phyloP scores from a whole-genome alignment of 2,329 filamentous ascomycete genomes.

The Akanthomyces lecanii region DNA sequence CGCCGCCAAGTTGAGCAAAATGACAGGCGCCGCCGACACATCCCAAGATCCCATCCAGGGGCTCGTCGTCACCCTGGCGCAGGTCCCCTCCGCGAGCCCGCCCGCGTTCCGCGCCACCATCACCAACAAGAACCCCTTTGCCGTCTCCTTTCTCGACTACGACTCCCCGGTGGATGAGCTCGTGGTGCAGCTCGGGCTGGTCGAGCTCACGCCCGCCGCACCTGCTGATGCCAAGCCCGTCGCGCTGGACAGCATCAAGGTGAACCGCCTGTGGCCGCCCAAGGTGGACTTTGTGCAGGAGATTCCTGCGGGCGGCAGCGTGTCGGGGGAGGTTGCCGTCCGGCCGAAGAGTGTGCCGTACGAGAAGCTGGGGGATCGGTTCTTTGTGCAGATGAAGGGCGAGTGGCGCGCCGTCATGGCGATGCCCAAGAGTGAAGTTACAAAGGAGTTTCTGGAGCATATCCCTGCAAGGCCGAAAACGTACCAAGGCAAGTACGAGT shows the following conservation, averaged over 20 bases:
- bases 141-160: conserved; percentile 36
- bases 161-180: conserved; percentile 36
- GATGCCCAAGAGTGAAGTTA: conserved; percentile 21
- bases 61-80: conserved; percentile 31
- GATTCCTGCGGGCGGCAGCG: conserved; percentile 27
- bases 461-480: not conserved
- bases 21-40: not conserved
- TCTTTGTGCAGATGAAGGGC: conserved; percentile 31
- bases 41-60: conserved; percentile 18
- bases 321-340: conserved; percentile 31
- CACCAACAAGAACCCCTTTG: conserved; percentile 32
- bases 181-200: conserved; percentile 32
- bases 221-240: conserved; percentile 26
- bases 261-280: conserved; percentile 35
- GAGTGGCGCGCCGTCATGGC: conserved; percentile 36
- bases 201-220: conserved; percentile 31
- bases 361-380: conserved; percentile 28
- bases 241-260: conserved; percentile 27
- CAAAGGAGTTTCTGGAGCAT: conserved; percentile 11
- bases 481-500: conserved; percentile 2
- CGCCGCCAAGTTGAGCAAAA: not conserved
- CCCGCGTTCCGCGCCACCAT: conserved; percentile 33
- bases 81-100: conserved; percentile 29
- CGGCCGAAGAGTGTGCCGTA: conserved; percentile 30
- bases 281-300: conserved; percentile 30